A percentile compares a stretch with the other conserved stretches of the same genome.
Evolutionary conservation across 192 early-diverging fungal genomes (phyloP).

Genomic region (Entomortierella lignicola): DNA sequence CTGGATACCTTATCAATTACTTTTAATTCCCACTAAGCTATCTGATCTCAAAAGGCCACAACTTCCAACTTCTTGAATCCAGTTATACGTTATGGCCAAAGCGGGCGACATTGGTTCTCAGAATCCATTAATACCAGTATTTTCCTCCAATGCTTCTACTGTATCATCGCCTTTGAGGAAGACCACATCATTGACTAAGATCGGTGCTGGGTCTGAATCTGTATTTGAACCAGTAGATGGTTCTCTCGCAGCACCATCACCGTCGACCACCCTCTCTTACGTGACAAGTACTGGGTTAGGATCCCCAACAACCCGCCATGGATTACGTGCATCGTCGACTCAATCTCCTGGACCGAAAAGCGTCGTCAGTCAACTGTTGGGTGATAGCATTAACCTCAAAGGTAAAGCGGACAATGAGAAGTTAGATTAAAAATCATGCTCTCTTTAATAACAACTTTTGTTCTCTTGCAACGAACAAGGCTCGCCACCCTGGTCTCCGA

Average conservation of each 20-base stretch:
- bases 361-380: background rate
- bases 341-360: conserved; percentile 4
- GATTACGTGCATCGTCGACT: conserved; percentile 7
- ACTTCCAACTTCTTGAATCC: too few relatives aligned
- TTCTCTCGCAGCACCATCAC: background rate
- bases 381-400: background rate
- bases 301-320: conserved; percentile 4
- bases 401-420: background rate
- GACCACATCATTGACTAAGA: background rate
- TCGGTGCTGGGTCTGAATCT: background rate
- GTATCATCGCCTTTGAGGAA: background rate
- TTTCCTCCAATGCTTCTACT: background rate
- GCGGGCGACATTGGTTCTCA: conserved; percentile 18
- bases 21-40: too few relatives aligned
- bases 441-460: background rate
- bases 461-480: conserved; percentile 1
- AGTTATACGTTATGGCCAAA: conserved; percentile 20
- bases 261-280: conserved; percentile 5
- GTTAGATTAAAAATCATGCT: background rate
- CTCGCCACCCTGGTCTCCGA: conserved; percentile 35
- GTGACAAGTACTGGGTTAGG: background rate
- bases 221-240: background rate
- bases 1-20: too few relatives aligned
- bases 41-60: too few relatives aligned
- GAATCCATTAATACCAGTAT: background rate